Base-by-base conservation (phyloP, 2,329 filamentous ascomycete species). In the Fusarium oxysporum region DNA sequence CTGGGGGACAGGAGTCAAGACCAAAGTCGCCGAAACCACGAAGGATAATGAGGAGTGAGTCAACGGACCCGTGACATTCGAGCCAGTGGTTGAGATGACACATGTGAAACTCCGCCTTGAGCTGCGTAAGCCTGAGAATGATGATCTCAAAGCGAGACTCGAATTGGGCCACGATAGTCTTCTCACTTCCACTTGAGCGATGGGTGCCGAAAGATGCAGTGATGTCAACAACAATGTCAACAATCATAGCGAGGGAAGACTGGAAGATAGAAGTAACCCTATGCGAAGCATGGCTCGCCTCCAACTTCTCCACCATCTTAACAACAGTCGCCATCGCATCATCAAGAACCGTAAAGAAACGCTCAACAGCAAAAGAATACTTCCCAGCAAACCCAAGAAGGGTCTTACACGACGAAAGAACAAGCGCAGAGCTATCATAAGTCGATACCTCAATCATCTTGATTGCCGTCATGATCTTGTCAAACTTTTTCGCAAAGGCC, bases 11-110 rank as follows among this genome's bases (percentile, higher is more conserved):
- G 1, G 41, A 48, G 6, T 63, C 43, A 21, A 63, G 43, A 13
- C 54, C 60, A 21, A 63, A 63, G 23, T 63, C 50, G 1, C 50
- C 60, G 6, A 60, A 60, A 12, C 41, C 35, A 30, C 54, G 54
- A 5, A 63, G 54, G 16, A 60, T 48, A 5, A 60, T 12, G 19
- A 63, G 54, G 1, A 63, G 60, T 14, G 33, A 30, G 3, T 62
- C 51, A 23, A 40, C 23, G 2, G 59, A 62, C 1, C 51, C 41
- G 25, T 37, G 44, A 1, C 19, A 19, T 4, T 62, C 51, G 8
- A 43, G 37, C 53, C 54, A 59, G 11, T 40, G 60, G 21, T 41
- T 13, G 9, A 60, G 54, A 13, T 33, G 38, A 7, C 32, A 40
- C 19, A 60, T 6, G 11, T 63, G 43, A 3, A 63, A 48, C 60